These are phyloP conservation scores for Aspergillus chevalieri DNA, from an alignment of 2,329 filamentous ascomycete genomes.

Conservation along the genomic window DNA sequence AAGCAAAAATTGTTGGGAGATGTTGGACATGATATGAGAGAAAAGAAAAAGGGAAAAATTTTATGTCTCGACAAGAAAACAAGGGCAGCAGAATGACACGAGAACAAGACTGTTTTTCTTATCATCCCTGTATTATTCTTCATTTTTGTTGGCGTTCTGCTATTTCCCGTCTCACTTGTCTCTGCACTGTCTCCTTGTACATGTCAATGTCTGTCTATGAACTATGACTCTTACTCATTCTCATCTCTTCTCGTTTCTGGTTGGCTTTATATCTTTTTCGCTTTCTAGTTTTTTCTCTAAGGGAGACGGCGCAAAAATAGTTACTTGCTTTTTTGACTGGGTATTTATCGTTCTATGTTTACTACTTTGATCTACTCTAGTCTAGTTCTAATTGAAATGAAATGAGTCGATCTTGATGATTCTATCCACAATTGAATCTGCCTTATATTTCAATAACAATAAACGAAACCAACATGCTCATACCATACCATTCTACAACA, in stretches of 20 bases:
- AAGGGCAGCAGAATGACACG: background rate
- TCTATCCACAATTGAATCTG: background rate
- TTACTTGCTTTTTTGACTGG: background rate
- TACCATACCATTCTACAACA: background rate
- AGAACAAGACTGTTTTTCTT: slow-evolving; percentile 1
- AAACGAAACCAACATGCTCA: background rate
- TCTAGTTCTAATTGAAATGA: background rate
- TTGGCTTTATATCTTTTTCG: background rate
- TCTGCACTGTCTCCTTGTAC: background rate
- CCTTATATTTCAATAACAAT: background rate
- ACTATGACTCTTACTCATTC: background rate
- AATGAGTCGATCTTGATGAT: background rate
- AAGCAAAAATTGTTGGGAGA: background rate
- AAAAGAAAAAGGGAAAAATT: background rate
- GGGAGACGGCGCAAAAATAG: background rate
- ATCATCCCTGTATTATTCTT: slow-evolving; percentile 11
- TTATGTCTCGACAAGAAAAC: background rate
- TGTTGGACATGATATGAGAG: background rate
- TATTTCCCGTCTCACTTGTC: slow-evolving; percentile 3
- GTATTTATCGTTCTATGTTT: too few species aligned
- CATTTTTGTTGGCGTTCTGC: slow-evolving; percentile 19
- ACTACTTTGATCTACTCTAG: background rate
- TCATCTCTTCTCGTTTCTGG: background rate
- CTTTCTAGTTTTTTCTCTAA: background rate
- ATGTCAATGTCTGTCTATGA: background rate